Evolutionary conservation across 2,329 filamentous ascomycete species (phyloP), one percentile per base, ranked within the genome.

Genomic region (Sporothrix sp.): DNA sequence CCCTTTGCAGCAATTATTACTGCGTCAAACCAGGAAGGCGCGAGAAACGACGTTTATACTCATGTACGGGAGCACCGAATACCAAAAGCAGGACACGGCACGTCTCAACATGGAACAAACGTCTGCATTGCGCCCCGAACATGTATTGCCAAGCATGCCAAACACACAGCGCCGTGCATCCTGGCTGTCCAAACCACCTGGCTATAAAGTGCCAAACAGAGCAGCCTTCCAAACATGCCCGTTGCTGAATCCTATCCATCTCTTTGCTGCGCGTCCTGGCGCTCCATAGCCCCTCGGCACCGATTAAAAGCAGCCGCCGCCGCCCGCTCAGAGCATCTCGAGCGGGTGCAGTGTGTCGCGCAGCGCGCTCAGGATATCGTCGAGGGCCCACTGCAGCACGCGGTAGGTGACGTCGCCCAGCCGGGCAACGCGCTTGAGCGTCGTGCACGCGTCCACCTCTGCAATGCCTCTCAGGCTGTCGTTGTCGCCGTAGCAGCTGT

Each of bases 301-400:
- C n/a, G n/a, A n/a, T n/a, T n/a, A n/a, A n/a, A 23, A 23, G 9
- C 11, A 46, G 27, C 23, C 14, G 21, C 32, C 21, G 7, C 11
- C 16, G 21, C n/a, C 7, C 21, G 2, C 20, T 18, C 21, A 11
- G 13, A 51, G 23, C 54, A 56, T 56, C 23, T 56, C 54, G 4
- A 38, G 49, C 20, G 54, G 54, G 30, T 56, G 54, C 6, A 56
- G 50, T 16, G 14, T 36, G 16, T 25, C 46, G 10, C 52, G 52
- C 23, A 56, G 39, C 8, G 39, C 39, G 33, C 48, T 50, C 21
- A 56, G 39, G 9, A 56, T 23, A 13, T 42, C 47, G 7, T 56
- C 37, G 7, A 56, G 38, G 1, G 42, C 49, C 52, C 46, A 39
- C 10, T 39, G 46, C 27, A 56, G 52, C 25, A 28, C 25, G 5